Evolutionary conservation across 495 filamentous ascomycete genomes (phyloP).

Genomic region (Pyronema omphalodes): DNA sequence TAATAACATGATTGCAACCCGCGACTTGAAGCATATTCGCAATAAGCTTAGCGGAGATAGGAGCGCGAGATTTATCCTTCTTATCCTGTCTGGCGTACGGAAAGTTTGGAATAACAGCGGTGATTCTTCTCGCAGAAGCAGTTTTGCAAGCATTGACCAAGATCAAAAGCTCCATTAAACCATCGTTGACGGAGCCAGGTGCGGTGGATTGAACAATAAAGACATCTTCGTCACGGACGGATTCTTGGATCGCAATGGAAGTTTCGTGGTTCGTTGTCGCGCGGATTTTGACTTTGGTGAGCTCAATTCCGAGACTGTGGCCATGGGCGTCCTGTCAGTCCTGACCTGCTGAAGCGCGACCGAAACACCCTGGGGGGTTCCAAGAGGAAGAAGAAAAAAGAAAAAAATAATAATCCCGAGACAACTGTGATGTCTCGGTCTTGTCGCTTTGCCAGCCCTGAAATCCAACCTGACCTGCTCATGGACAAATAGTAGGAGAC

Average conservation of each 20-base stretch:
- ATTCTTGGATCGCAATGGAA: slow-evolving; percentile 90
- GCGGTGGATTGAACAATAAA: slow-evolving; percentile 93
- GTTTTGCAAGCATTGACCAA: slow-evolving; percentile 99
- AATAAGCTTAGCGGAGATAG: slow-evolving; percentile 80
- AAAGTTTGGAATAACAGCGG: slow-evolving; percentile 86
- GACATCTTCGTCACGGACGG: slow-evolving; percentile 92
- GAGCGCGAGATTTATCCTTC: slow-evolving; percentile 89
- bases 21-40: slow-evolving; percentile 97
- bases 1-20: slow-evolving; percentile 71
- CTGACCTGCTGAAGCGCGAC: slow-evolving; percentile 2
- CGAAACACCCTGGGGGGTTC: background rate
- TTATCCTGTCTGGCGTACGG: slow-evolving; percentile 98
- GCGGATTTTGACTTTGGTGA: slow-evolving; percentile 80
- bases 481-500: background rate
- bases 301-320: slow-evolving; percentile 70
- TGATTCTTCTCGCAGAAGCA: slow-evolving; percentile 83
- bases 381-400: background rate
- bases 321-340: background rate
- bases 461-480: too few species aligned
- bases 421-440: background rate
- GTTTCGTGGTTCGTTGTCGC: slow-evolving; percentile 98
- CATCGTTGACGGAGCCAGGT: slow-evolving; percentile 95
- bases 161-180: slow-evolving; percentile 94
- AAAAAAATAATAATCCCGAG: background rate
- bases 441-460: too few species aligned